These are phyloP conservation scores for Apiospora malaysiana DNA, from an alignment of 2,329 filamentous ascomycete genomes.

Conservation along the genomic window DNA sequence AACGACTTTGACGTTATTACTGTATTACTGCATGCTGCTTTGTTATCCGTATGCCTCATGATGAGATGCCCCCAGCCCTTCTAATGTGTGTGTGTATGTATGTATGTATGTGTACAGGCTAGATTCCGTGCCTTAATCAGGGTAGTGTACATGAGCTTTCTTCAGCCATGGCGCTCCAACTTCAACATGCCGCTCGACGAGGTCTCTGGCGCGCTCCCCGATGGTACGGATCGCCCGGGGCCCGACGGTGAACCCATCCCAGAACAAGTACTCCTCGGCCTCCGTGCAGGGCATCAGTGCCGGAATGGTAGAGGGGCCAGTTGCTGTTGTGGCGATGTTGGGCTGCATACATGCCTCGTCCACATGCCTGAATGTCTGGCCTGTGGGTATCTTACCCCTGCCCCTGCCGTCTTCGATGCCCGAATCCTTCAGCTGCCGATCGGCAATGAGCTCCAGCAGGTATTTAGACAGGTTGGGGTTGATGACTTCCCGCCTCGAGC, in stretches of 20 bases:
- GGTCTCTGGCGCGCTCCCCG: constrained; percentile 34
- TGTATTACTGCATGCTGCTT: not conserved
- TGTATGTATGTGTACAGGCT: not conserved
- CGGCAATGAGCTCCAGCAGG: constrained; percentile 52
- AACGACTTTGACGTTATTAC: not conserved
- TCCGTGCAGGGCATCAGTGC: constrained; percentile 44
- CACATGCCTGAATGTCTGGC: constrained; percentile 49
- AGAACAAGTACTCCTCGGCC: constrained; percentile 57
- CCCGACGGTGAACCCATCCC: constrained; percentile 54
- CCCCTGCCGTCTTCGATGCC: constrained; percentile 51
- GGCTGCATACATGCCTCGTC: constrained; percentile 48
- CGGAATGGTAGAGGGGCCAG: constrained; percentile 30
- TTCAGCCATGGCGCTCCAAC: constrained; percentile 1
- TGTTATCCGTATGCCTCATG: not conserved
- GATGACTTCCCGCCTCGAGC: constrained; percentile 45
- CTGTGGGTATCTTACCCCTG: constrained; percentile 43
- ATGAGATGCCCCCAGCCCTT: not conserved
- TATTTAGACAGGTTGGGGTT: constrained; percentile 48
- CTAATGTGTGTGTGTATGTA: not conserved
- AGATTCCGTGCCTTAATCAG: not conserved
- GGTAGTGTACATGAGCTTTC: constrained; percentile 3
- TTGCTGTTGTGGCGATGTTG: constrained; percentile 8
- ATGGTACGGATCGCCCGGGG: constrained; percentile 42
- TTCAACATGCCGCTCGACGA: not conserved
- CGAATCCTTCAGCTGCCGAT: constrained; percentile 52